Base-by-base conservation (phyloP, 2,329 filamentous ascomycete species). In the Xylaria sp. region DNA sequence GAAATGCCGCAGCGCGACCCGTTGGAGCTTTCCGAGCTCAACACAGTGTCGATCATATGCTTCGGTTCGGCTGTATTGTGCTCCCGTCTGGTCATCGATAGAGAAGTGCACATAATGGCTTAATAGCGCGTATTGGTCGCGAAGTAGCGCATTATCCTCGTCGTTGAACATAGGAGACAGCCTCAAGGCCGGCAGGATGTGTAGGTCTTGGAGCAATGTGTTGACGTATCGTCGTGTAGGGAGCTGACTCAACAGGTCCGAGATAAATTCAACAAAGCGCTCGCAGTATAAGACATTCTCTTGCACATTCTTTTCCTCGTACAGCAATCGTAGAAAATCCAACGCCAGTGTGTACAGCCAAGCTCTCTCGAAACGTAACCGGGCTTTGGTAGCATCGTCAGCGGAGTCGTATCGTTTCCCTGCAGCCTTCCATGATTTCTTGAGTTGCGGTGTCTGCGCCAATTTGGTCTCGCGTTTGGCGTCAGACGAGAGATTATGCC, bases 141-240 rank as follows among this genome's bases (percentile, higher is more conserved):
- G 90, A 70, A 99, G 84, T 0, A 98, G 86, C 15, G 86, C 87
- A 74, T 94, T 94, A 8, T 90, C 88, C 71, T 93, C 90, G 65
- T 91, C 88, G 65, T 90, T 89, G 76, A 91, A 97, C 75, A 95
- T 82, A 0, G 92, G 91, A 1, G 95, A 98, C 20, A 97, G 82
- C 57, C 87, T 88, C 75, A 98, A 89, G 10, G 92, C 88, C 0
- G 95, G 85, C 33, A 98, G 81, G 25, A 97, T 81, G 78, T 98
- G 94, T 55, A 98, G 83, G 78, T 99, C 95, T 75, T 92, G 90
- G 15, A 98, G 81, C 51, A 99, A 83, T 1, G 93, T 90, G 79
- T 98, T 98, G 78, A 97, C 93, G 79, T 98, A 98, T 80, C 96
- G 90, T 74, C 96, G 87, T 3, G 97, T 99, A 0, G 96, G 96